Conservation (phyloP, 1,139 yeast species). For the Lodderomyces metapsilosis region DNA sequence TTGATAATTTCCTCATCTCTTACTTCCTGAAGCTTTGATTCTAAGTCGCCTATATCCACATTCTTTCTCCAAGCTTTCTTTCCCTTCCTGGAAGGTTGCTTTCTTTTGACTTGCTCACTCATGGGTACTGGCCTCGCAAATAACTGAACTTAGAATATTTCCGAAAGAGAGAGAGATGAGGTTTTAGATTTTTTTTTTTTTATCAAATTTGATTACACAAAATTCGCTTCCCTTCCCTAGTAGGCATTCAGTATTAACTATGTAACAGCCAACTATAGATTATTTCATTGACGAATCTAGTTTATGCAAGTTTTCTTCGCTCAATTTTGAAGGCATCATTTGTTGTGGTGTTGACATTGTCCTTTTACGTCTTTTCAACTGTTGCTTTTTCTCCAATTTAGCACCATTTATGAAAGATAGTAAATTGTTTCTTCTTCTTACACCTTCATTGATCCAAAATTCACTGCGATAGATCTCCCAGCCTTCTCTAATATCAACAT, state of each 20-base stretch:
- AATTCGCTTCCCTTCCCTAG: background rate
- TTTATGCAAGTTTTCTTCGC: conserved; percentile 28
- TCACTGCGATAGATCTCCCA: conserved; percentile 95
- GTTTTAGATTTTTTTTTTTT: background rate
- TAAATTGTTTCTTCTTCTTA: conserved; percentile 56
- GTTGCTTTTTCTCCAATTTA: conserved; percentile 20
- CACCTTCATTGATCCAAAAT: conserved; percentile 87
- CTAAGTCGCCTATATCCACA: conserved; percentile 80
- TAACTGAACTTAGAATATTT: background rate
- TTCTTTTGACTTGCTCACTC: conserved; percentile 10
- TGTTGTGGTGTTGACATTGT: conserved; percentile 5
- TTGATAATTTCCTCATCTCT: conserved; percentile 66
- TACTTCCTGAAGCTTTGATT: conserved; percentile 63
- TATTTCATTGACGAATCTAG: conserved; percentile 10
- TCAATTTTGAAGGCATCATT: conserved; percentile 17
- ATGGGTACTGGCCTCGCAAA: background rate
- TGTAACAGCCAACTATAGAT: too few species aligned
- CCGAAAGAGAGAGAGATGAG: conserved; percentile 1
- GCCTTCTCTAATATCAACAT: conserved; percentile 81
- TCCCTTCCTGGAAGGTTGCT: conserved; percentile 83
- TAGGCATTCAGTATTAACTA: too few species aligned
- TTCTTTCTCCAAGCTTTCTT: conserved; percentile 96
- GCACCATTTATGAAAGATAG: conserved; percentile 30
- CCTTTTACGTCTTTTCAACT: conserved; percentile 38
- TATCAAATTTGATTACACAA: background rate